Conservation (phyloP, 1,284 basidiomycete genomes). For the Somion occarium region DNA sequence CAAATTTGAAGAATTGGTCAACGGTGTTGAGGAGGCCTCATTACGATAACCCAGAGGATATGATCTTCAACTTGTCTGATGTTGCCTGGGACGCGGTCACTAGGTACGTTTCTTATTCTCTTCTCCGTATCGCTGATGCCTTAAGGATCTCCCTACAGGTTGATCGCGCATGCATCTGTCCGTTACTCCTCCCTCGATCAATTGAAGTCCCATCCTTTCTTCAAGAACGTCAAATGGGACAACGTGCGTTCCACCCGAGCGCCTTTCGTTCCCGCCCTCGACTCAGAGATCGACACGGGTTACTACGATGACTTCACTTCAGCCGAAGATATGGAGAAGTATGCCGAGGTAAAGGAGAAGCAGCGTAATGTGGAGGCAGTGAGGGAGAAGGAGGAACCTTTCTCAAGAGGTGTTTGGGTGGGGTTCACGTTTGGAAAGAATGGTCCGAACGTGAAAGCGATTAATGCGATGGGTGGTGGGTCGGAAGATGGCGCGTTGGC, state of each 20-base stretch:
- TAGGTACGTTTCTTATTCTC: constrained; percentile 41
- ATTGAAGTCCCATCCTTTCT: constrained; percentile 84
- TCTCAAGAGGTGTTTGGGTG: constrained; percentile 84
- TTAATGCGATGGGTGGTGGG: constrained; percentile 23
- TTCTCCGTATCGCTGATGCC: background rate
- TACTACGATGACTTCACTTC: constrained; percentile 98
- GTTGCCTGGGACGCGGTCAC: constrained; percentile 96
- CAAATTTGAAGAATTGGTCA: constrained; percentile 97
- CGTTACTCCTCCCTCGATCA: constrained; percentile 76
- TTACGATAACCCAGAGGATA: constrained; percentile 93
- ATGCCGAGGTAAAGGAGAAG: constrained; percentile 97
- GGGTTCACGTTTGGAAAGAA: constrained; percentile 98
- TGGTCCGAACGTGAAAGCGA: constrained; percentile 45
- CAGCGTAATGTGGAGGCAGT: constrained; percentile 92
- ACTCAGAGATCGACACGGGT: constrained; percentile 93
- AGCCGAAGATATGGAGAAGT: constrained; percentile 96
- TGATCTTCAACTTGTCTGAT: constrained; percentile 96
- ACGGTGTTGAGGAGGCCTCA: constrained; percentile 88
- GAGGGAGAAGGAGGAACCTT: constrained; percentile 77
- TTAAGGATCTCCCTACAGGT: constrained; percentile 30
- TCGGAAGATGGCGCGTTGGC: constrained; percentile 39
- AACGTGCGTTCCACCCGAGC: constrained; percentile 76
- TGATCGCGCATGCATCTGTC: constrained; percentile 74
- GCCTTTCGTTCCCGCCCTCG: constrained; percentile 94
- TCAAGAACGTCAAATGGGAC: constrained; percentile 72